Conservation (phyloP, 2,329 filamentous ascomycete genomes). For the Paraphaeosphaeria sporulosa region DNA sequence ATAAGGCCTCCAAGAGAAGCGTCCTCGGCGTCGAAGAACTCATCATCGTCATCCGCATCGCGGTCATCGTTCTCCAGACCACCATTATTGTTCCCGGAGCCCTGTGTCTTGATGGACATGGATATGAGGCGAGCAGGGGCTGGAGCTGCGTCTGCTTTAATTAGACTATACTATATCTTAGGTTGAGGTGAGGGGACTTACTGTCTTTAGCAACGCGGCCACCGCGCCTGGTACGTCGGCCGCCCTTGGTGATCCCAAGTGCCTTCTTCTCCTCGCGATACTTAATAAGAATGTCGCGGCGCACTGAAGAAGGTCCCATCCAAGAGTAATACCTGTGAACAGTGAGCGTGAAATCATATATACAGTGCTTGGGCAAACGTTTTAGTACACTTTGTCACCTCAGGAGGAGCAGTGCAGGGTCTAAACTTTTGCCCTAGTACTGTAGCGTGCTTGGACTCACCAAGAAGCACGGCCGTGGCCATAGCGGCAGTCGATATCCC, state of each 20-base stretch:
- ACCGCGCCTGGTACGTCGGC: constrained; percentile 11
- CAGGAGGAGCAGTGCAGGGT: too few species aligned
- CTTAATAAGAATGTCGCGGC: constrained; percentile 17
- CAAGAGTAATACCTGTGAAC: constrained; percentile 21
- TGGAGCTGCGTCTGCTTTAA: not conserved
- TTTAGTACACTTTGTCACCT: too few species aligned
- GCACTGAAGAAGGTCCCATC: constrained; percentile 22
- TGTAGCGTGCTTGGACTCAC: constrained; percentile 1
- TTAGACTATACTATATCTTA: not conserved
- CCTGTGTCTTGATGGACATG: not conserved
- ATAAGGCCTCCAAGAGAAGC: constrained; percentile 6
- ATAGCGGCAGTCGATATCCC: constrained; percentile 25
- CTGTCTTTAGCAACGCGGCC: constrained; percentile 1
- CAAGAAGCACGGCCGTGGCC: constrained; percentile 21
- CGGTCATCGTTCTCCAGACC: constrained; percentile 13
- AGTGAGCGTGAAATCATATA: not conserved
- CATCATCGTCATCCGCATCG: constrained; percentile 22
- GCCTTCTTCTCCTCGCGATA: constrained; percentile 15
- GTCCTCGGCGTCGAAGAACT: constrained; percentile 28
- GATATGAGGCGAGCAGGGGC: not conserved
- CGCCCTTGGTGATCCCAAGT: constrained; percentile 1
- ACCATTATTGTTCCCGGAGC: not conserved
- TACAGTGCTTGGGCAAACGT: too few species aligned
- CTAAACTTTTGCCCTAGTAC: too few species aligned
- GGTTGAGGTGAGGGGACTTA: not conserved